Evolutionary conservation across 257 asterid species (phyloP).

Genomic region (Solanum tacnaense): DNA sequence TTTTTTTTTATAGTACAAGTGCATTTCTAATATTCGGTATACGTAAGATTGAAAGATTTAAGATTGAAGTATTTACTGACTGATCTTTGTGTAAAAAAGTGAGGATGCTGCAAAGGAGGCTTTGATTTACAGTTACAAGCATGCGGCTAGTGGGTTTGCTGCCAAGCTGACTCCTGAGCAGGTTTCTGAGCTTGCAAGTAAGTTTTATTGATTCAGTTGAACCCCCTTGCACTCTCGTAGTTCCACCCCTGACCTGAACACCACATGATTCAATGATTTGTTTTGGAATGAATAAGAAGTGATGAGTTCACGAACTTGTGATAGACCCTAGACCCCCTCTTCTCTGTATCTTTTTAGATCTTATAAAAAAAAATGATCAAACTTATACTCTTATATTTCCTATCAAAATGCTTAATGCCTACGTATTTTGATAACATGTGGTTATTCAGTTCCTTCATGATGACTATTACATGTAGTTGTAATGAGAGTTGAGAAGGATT

Average conservation of each 20-base stretch:
- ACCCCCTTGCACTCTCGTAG: neutral
- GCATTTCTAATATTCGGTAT: neutral
- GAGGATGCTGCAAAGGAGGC: slow-evolving; percentile 15
- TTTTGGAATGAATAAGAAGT: neutral
- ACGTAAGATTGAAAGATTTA: neutral
- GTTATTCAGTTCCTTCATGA: neutral
- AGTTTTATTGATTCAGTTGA: neutral
- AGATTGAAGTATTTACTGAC: neutral
- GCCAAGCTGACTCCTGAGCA: slow-evolving; percentile 17
- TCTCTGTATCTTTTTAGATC: neutral
- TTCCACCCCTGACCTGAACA: neutral
- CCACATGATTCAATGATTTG: neutral
- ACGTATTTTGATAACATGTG: neutral
- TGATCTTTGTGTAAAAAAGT: neutral
- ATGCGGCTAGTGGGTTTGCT: slow-evolving; percentile 6
- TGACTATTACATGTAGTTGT: neutral
- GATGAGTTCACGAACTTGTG: neutral
- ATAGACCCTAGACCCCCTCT: neutral
- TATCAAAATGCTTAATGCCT: neutral
- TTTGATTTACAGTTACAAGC: slow-evolving; percentile 4
- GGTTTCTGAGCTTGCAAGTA: slow-evolving; percentile 5
- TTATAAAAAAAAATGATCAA: neutral
- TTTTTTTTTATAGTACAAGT: neutral
- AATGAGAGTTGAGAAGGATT: neutral
- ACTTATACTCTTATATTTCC: neutral